Conservation (phyloP, 495 filamentous ascomycete genomes). For the Lophiostoma macrostomum region DNA sequence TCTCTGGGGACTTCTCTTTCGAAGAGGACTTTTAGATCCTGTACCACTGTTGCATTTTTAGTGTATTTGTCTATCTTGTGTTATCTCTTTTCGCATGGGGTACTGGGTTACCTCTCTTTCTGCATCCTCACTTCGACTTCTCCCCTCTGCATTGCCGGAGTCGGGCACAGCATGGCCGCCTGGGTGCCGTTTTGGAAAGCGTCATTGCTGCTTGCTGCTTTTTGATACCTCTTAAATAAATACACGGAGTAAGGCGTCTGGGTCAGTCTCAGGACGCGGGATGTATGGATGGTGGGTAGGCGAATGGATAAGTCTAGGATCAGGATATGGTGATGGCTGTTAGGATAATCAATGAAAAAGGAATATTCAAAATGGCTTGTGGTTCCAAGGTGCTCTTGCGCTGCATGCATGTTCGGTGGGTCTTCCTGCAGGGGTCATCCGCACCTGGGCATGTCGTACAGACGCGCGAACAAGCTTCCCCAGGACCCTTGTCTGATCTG, state of each 20-base stretch:
- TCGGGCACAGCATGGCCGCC: slow-evolving; percentile 19
- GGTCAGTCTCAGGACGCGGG: background rate
- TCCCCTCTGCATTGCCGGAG: slow-evolving; percentile 25
- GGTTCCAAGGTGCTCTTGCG: background rate
- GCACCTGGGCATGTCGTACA: too few relatives aligned
- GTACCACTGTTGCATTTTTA: too few relatives aligned
- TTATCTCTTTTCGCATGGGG: slow-evolving; percentile 9
- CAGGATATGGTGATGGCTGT: slow-evolving; percentile 19
- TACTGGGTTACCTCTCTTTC: slow-evolving; percentile 11
- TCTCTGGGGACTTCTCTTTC: slow-evolving; percentile 81
- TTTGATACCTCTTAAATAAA: slow-evolving; percentile 13
- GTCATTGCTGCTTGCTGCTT: slow-evolving; percentile 13
- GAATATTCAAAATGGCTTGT: background rate
- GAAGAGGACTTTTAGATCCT: slow-evolving; percentile 92
- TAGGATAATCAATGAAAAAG: slow-evolving; percentile 21
- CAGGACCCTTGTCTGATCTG: too few relatives aligned
- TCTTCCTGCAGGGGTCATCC: too few relatives aligned
- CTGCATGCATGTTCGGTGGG: background rate
- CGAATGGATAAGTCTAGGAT: background rate
- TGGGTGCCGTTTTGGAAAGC: slow-evolving; percentile 2
- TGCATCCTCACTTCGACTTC: slow-evolving; percentile 12
- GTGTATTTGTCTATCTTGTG: too few relatives aligned
- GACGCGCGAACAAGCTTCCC: too few relatives aligned
- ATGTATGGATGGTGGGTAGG: background rate
- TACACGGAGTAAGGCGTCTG: background rate